Percentiles rank a stretch among this genome's conserved stretches.
These are phyloP conservation scores for Vitellaria paradoxa DNA, from an alignment of 179 eudicot genomes.

Conservation along the genomic window DNA sequence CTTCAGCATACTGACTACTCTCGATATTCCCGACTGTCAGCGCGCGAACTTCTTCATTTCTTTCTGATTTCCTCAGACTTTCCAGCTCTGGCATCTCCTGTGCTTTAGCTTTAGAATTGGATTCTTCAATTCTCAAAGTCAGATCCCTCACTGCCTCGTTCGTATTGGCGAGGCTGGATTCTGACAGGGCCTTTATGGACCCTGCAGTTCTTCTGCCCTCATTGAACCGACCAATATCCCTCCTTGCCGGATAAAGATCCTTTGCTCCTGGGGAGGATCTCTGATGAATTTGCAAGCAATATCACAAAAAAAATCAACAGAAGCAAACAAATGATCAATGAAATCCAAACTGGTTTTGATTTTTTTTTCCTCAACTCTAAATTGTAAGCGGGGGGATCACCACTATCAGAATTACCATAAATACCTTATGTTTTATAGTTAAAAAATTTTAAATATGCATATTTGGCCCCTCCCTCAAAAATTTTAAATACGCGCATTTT, in stretches of 20 bases:
- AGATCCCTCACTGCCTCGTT: conserved; percentile 52
- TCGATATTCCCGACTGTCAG: conserved; percentile 9
- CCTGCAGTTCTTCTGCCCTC: conserved; percentile 41
- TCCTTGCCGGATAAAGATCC: conserved; percentile 55
- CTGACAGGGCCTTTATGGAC: conserved; percentile 40
- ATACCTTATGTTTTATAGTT: too few relatives aligned
- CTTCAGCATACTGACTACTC: conserved; percentile 33
- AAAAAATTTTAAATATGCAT: too few relatives aligned
- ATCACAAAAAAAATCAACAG: neutral
- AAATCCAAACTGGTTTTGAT: neutral
- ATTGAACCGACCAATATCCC: conserved; percentile 28
- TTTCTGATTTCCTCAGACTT: conserved; percentile 24
- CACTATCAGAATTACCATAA: too few relatives aligned
- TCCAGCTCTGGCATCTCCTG: conserved; percentile 26
- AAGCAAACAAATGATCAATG: neutral
- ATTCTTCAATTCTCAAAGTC: conserved; percentile 42
- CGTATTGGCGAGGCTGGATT: conserved; percentile 48
- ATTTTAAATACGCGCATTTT: too few relatives aligned
- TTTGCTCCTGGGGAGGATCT: conserved; percentile 44
- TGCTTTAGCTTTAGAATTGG: conserved; percentile 35
- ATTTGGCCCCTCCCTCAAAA: too few relatives aligned
- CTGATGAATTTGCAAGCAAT: conserved; percentile 30
- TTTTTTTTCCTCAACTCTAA: too few relatives aligned
- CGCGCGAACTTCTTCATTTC: conserved; percentile 10
- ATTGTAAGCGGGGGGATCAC: too few relatives aligned